Base-by-base conservation (phyloP, 805 yeast genomes). In the Metschnikowia gelsemii region DNA sequence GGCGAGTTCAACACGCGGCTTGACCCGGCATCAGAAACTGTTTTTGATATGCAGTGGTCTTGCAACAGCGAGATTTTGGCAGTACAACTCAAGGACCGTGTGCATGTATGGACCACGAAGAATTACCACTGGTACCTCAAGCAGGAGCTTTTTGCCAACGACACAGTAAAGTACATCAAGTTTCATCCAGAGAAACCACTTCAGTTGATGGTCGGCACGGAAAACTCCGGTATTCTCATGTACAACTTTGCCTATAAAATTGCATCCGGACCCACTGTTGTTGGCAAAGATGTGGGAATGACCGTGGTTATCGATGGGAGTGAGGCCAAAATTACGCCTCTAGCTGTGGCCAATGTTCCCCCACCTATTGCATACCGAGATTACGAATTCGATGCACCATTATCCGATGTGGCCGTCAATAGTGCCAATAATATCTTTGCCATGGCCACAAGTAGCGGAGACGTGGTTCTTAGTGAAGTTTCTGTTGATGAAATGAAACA, bases 101-200 rank as follows among this genome's bases (percentile, higher is more conserved):
- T 93, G n/a, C 95, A 85, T 58, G 63, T 93, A 18, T 93, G 97
- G 97, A 82, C 95, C 1, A 73, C 86, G 3, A 89, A 87, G 58
- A 93, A 93, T 62, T 93, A 90, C 63, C 95, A 90, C 58, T 93
- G 99, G 99, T 89, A 86, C 62, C 72, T 90, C 52, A 93, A 93
- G 57, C 95, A 86, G 61, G 95, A 85, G 55, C 63, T 90, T 2
- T 52, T 54, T 41, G 59, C 70, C 8, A 49, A 54, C 23, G 26
- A 61, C 32, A 56, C 62, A 26, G 62, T 76, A 18, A 14, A 50
- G 4, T 80, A 73, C 54, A 66, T 77, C 36, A 78, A 74, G 56
- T 93, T 96, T 81, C 97, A 91, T 58, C 91, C 95, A 1, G 98
- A 90, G 58, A 85, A 87, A 58, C 88, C 95, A 1, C 73, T 82